These are phyloP conservation scores for Cystobasidiaceae sp. DNA, from an alignment of 1,284 basidiomycete genomes.

Conservation along the genomic window DNA sequence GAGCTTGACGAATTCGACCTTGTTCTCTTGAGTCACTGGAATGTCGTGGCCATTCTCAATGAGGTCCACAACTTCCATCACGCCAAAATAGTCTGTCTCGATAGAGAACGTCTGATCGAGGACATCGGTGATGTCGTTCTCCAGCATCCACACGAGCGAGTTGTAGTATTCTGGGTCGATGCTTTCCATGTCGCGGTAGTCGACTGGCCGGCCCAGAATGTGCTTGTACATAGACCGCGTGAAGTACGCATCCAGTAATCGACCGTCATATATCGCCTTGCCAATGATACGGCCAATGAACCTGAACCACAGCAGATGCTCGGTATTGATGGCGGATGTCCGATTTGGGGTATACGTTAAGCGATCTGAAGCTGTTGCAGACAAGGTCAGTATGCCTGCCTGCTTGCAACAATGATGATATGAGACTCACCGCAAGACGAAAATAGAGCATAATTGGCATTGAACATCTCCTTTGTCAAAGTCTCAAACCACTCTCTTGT, in stretches of 20 bases:
- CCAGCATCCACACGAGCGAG: constrained; percentile 82
- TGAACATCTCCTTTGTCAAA: constrained; percentile 96
- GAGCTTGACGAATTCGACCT: constrained; percentile 89
- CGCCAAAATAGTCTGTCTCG: constrained; percentile 89
- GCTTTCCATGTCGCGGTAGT: constrained; percentile 90
- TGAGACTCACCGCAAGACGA: constrained; percentile 15
- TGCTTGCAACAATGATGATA: constrained; percentile 34
- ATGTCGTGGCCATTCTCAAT: constrained; percentile 76
- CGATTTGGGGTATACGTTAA: constrained; percentile 96
- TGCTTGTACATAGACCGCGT: constrained; percentile 91
- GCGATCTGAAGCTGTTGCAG: constrained; percentile 61
- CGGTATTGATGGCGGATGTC: constrained; percentile 73
- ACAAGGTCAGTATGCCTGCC: constrained; percentile 43
- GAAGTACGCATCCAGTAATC: constrained; percentile 96
- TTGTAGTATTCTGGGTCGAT: constrained; percentile 96
- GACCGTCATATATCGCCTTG: constrained; percentile 90
- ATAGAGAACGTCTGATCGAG: constrained; percentile 84
- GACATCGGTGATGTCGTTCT: constrained; percentile 72
- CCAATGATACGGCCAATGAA: constrained; percentile 98
- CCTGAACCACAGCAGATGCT: constrained; percentile 96
- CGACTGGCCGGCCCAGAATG: constrained; percentile 81
- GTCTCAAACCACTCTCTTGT: constrained; percentile 98
- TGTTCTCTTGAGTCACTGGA: constrained; percentile 90
- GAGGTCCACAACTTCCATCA: constrained; percentile 75
- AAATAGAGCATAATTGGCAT: constrained; percentile 88